phyloP scores from a whole-genome alignment of 257 asterid species.

The Scutellaria galericulata region DNA sequence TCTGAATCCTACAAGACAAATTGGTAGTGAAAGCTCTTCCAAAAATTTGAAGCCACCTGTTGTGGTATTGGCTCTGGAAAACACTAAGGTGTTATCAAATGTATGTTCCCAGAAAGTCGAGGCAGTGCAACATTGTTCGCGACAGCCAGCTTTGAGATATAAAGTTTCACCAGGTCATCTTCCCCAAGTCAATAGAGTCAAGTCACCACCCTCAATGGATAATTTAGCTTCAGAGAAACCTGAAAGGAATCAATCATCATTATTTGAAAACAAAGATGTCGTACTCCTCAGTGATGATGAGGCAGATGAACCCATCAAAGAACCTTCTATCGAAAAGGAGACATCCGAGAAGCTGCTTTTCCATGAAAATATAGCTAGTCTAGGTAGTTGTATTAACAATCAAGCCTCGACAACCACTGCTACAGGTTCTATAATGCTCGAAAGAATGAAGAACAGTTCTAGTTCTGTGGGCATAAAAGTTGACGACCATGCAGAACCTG shows the following conservation, averaged over 20 bases:
- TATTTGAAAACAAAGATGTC: slow-evolving; percentile 48
- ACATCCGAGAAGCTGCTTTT: slow-evolving; percentile 34
- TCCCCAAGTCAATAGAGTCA: slow-evolving; percentile 37
- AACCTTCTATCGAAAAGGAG: slow-evolving; percentile 42
- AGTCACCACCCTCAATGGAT: slow-evolving; percentile 27
- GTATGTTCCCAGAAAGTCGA: slow-evolving; percentile 43
- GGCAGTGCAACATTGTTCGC: slow-evolving; percentile 38
- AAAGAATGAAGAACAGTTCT: slow-evolving; percentile 43
- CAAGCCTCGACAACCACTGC: slow-evolving; percentile 34
- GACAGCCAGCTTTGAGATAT: slow-evolving; percentile 40
- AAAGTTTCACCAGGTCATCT: slow-evolving; percentile 35
- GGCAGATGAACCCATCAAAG: slow-evolving; percentile 45
- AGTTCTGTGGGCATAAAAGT: slow-evolving; percentile 47
- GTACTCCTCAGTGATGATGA: slow-evolving; percentile 79
- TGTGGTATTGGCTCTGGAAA: slow-evolving; percentile 60
- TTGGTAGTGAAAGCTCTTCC: slow-evolving; percentile 40
- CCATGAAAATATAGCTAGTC: slow-evolving; percentile 36
- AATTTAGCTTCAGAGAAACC: slow-evolving; percentile 40
- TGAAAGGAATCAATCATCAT: slow-evolving; percentile 46
- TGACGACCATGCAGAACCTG: slow-evolving; percentile 39
- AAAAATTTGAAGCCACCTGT: slow-evolving; percentile 50
- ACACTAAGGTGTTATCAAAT: slow-evolving; percentile 42
- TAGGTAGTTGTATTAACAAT: slow-evolving; percentile 35
- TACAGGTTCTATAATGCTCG: slow-evolving; percentile 26
- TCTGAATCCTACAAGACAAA: slow-evolving; percentile 35